Evolutionary conservation across 768 basidiomycete genomes (phyloP), one percentile per base, ranked within the genome.

Genomic region (Mycena capillaripes): DNA sequence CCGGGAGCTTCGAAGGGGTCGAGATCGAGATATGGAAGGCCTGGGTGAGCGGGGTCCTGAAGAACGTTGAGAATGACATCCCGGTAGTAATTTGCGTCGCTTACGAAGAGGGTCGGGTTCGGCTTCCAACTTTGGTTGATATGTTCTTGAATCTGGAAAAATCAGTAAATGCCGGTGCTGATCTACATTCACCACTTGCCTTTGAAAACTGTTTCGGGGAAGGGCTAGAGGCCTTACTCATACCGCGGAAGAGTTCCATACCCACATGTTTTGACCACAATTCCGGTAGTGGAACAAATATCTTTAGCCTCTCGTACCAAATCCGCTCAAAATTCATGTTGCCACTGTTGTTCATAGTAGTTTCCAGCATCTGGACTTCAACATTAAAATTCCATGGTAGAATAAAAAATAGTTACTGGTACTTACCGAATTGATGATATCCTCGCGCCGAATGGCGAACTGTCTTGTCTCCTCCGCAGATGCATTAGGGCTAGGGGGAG

Each of bases 251-350:
- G 30, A 40, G 29, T 3, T 69, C 59, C 59, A 61, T 69, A 4
- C 67, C 67, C 23, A 44, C 38, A 46, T 69, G 67, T 44, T 36
- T 60, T 30, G 67, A 69, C 67, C 67, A 69, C 59, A 69, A 34
- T 14, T 42, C 52, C 5, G 16, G 67, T 10, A 34, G 59, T 6
- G 67, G 67, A 34, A 69, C 59, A 30, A 69, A 69, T 10, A 53
- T 25, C 17, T 69, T 69, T 14, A 69, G 48, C 40, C 32, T 1
- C 16, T 69, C 59, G 29, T 61, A 69, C 67, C 67, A 69, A 30
- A 53, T n/a, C 2, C 67, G 58, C 30, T 69, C 67, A 27, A 42
- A 42, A 16, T 2, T 69, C 67, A 69, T 69, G 59, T 69, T 69
- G 2, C 59, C 67, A n/a, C 21, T 12, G 29, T 69, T 27, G 36